Evolutionary conservation across 257 asterid genomes (phyloP).

Genomic region (Ligustrum vulgare): DNA sequence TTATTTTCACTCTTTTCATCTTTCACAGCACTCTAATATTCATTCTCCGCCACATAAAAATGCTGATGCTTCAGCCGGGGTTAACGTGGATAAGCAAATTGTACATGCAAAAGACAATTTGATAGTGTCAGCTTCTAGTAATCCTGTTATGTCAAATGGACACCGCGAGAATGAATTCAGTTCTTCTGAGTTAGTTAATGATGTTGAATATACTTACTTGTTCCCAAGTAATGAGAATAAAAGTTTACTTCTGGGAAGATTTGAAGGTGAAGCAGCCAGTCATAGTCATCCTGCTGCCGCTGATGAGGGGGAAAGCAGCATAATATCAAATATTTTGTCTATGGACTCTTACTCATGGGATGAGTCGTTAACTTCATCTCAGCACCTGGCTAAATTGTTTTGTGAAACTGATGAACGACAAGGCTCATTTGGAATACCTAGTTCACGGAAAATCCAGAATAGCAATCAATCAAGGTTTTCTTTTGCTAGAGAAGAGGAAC

Average conservation of each 20-base stretch:
- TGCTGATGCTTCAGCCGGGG: constrained; percentile 34
- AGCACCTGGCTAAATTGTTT: constrained; percentile 58
- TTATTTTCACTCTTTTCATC: constrained; percentile 34
- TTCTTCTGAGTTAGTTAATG: constrained; percentile 30
- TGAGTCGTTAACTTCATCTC: constrained; percentile 71
- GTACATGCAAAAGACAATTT: constrained; percentile 50
- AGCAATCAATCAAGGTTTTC: constrained; percentile 87
- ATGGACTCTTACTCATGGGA: constrained; percentile 82
- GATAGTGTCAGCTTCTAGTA: constrained; percentile 46
- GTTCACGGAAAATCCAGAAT: constrained; percentile 61
- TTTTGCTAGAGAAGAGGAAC: constrained; percentile 86
- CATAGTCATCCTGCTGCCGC: constrained; percentile 17
- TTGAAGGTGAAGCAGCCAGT: constrained; percentile 46
- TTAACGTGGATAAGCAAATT: constrained; percentile 41
- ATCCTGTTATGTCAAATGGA: constrained; percentile 36
- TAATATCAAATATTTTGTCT: constrained; percentile 83
- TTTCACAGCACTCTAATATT: constrained; percentile 38
- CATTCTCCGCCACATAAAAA: constrained; percentile 32
- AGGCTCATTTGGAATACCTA: constrained; percentile 53
- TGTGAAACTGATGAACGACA: constrained; percentile 54
- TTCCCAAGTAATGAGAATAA: constrained; percentile 36
- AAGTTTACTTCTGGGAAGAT: constrained; percentile 40
- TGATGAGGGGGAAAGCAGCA: constrained; percentile 78
- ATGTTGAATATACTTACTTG: constrained; percentile 36
- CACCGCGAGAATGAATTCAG: constrained; percentile 41